A percentile compares a stretch with the other conserved stretches of the same genome.
Conservation (phyloP, 2,329 filamentous ascomycete genomes). For the Chalara sp. region DNA sequence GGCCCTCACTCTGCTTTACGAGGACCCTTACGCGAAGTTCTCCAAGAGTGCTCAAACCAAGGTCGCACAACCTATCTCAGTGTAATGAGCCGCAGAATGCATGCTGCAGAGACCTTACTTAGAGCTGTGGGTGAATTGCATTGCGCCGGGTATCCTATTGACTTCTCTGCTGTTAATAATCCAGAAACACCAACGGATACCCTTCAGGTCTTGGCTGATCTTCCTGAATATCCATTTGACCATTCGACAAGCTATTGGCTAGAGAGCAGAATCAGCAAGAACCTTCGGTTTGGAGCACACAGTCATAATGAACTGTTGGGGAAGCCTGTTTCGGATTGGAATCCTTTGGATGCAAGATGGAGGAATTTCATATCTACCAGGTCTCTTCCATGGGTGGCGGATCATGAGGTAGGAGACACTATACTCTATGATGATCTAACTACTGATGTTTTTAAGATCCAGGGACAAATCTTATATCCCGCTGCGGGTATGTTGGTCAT, state of each 20-base stretch:
- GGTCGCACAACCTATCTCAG: background rate
- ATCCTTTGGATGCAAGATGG: background rate
- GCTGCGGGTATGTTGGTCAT: background rate
- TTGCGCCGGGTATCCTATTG: background rate
- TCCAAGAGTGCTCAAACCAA: background rate
- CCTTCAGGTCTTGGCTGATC: background rate
- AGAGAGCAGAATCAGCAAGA: background rate
- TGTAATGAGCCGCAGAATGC: background rate
- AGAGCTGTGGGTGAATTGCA: background rate
- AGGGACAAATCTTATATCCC: background rate
- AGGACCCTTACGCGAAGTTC: slow-evolving; percentile 3
- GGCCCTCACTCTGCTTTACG: slow-evolving; percentile 10
- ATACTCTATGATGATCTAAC: background rate
- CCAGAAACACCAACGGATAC: background rate
- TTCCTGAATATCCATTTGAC: background rate
- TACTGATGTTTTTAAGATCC: no score
- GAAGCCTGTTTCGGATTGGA: background rate
- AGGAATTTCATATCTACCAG: background rate
- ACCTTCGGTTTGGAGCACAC: background rate
- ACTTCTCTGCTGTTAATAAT: background rate
- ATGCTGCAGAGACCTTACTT: background rate
- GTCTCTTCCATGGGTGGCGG: background rate
- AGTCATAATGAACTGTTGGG: background rate
- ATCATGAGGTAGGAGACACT: background rate
- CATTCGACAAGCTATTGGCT: background rate